Conservation (phyloP, 2,329 filamentous ascomycete species). For the Sphaerulina musiva region DNA sequence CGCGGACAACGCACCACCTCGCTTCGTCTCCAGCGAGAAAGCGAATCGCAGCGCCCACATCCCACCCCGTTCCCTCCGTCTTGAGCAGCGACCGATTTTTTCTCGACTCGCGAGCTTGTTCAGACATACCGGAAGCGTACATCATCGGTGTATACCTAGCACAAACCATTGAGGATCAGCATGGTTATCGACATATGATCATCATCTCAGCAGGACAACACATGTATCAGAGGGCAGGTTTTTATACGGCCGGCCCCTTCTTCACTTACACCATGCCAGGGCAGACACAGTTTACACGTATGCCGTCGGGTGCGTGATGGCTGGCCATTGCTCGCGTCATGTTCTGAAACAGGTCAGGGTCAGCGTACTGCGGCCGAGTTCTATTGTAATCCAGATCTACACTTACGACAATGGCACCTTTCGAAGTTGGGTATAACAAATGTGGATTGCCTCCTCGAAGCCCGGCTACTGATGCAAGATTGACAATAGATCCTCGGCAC, state of each 20-base stretch:
- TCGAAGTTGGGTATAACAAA: slow-evolving; percentile 49
- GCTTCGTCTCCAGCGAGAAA: slow-evolving; percentile 50
- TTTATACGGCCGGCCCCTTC: too few relatives aligned
- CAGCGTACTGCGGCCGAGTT: not conserved
- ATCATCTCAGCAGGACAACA: too few relatives aligned
- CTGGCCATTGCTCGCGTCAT: slow-evolving; percentile 53
- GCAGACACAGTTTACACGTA: slow-evolving; percentile 52
- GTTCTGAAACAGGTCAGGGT: slow-evolving; percentile 31
- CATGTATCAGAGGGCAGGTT: too few relatives aligned
- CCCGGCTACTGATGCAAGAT: slow-evolving; percentile 58
- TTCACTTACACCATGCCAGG: slow-evolving; percentile 41
- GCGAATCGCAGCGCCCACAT: slow-evolving; percentile 46
- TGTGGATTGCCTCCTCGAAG: slow-evolving; percentile 49
- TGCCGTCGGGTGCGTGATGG: slow-evolving; percentile 47
- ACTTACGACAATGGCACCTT: slow-evolving; percentile 46
- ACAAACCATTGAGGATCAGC: too few relatives aligned
- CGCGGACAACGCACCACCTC: slow-evolving; percentile 38
- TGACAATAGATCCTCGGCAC: slow-evolving; percentile 50
- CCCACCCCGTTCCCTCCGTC: slow-evolving; percentile 51
- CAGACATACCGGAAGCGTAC: slow-evolving; percentile 46
- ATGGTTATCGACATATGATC: too few relatives aligned
- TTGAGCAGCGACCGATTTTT: slow-evolving; percentile 47
- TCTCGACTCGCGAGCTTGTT: slow-evolving; percentile 45
- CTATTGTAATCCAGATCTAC: too few relatives aligned
- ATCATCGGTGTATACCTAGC: slow-evolving; percentile 49